phyloP scores from a whole-genome alignment of 2,329 filamentous ascomycete genomes.

The Trichoderma aggressivum region DNA sequence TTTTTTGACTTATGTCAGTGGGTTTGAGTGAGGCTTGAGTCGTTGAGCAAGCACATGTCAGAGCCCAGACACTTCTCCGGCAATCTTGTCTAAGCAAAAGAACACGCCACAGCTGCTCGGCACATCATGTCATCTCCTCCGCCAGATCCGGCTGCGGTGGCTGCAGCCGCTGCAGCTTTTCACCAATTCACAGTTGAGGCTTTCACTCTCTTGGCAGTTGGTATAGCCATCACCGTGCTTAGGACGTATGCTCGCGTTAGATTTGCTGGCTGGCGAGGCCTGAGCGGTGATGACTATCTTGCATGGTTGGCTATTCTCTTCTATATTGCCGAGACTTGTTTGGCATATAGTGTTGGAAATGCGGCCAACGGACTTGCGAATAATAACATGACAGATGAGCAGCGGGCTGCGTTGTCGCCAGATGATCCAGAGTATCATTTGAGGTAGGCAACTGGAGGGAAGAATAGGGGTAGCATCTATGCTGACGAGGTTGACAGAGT shows the following conservation, averaged over 20 bases:
- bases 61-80: not conserved
- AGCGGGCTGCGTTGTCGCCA: constrained; percentile 44
- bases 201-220: constrained; percentile 47
- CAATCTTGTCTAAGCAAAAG: not conserved
- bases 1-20: not conserved
- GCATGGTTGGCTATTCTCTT: constrained; percentile 54
- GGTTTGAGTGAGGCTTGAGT: not conserved
- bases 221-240: constrained; percentile 47
- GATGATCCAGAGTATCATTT: constrained; percentile 43
- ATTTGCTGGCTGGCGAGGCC: constrained; percentile 46
- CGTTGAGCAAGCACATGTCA: not conserved
- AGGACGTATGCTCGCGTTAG: constrained; percentile 49
- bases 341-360: constrained; percentile 50
- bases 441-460: constrained; percentile 28
- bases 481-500: constrained; percentile 35
- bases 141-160: constrained; percentile 23
- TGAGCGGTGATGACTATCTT: constrained; percentile 58
- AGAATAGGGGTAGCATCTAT: not conserved
- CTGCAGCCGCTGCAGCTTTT: constrained; percentile 25
- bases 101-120: not conserved
- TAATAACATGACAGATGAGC: constrained; percentile 51
- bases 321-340: constrained; percentile 48
- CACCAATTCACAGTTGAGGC: constrained; percentile 32
- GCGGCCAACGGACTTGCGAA: constrained; percentile 52
- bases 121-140: constrained; percentile 8